Evolutionary conservation across 352 stramenopile genomes (phyloP), one percentile per base, ranked within the genome.

Genomic region (Pythium plurisporium): DNA sequence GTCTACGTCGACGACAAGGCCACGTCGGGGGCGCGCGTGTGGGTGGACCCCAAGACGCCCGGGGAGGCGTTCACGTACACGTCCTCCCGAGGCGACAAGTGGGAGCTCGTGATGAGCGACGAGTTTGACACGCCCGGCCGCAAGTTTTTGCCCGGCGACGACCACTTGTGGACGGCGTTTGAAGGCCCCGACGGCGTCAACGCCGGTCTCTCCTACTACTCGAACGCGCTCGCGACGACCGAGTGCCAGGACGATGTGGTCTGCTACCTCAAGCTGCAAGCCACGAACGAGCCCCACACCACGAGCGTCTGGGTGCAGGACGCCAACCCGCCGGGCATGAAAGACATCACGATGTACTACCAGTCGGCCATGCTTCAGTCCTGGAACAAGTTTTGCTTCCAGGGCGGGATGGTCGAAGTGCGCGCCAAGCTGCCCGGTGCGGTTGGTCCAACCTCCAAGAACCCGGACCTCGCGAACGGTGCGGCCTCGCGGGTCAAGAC

Each of bases 331-430:
- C 72, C 82, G 0, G 74, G 67, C 0, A 87, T 82, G 51, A 49
- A 85, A 42, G 67, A 47, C 79, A 93, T 67, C 50, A 57, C 27
- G 20, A 61, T 96, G 17, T 81, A 76, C 52, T 89, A 82, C 52
- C 66, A 69, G n/a, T 81, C 82, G 30, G 95, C 76, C 5, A 97
- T 98, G 89, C 37, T 98, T 12, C 90, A 96, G 64, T 76, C 67
- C 17, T 98, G 93, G 93, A 94, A 98, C 76, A 98, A 98, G 69
- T 98, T 98, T 58, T 98, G 90, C 69, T 97, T 97, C 67, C 94
- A 93, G 26, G 91, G 93, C 40, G 93, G 91, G 14, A 96, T 97
- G 64, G 59, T 98, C 8, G 92, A 98, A 69, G 82, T 98, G 25
- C 60, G 78, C 47, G 79, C 90, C 3, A 79, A 91, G 54, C 72